Conservation (phyloP, 176 grass and related monocot genomes). For the Microstegium vimineum region DNA sequence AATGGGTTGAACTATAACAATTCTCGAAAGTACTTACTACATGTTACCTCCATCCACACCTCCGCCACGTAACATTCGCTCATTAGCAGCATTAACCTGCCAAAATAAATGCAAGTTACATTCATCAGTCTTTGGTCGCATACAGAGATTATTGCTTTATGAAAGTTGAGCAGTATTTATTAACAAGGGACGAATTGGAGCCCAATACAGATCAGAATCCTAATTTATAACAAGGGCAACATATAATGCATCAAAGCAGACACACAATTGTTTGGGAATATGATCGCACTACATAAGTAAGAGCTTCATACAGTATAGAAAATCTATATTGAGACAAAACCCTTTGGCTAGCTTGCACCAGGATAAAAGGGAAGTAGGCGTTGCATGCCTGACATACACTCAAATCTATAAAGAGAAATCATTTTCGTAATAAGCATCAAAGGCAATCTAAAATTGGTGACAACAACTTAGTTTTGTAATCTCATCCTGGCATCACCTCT, state of each 20-base stretch:
- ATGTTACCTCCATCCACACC: constrained; percentile 86
- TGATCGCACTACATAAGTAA: neutral
- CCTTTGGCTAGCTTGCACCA: too few species aligned
- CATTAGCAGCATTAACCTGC: constrained; percentile 93
- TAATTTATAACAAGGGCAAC: neutral
- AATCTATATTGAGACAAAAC: neutral
- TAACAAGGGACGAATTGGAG: neutral
- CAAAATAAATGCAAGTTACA: neutral
- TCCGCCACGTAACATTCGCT: constrained; percentile 77
- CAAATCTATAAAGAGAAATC: too few species aligned
- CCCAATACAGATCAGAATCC: neutral
- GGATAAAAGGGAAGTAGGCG: too few species aligned
- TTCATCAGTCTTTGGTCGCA: neutral
- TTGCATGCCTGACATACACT: too few species aligned
- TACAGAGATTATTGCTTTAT: neutral
- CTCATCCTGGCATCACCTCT: too few species aligned
- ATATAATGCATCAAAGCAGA: neutral
- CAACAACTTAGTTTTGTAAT: too few species aligned
- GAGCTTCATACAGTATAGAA: neutral
- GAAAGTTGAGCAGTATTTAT: neutral
- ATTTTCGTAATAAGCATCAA: too few species aligned
- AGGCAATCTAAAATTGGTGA: too few species aligned
- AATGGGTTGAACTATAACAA: neutral
- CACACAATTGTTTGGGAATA: neutral
- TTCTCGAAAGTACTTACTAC: constrained; percentile 29